These are phyloP conservation scores for Xylogone sp. DNA, from an alignment of 2,329 filamentous ascomycete genomes.

Conservation along the genomic window DNA sequence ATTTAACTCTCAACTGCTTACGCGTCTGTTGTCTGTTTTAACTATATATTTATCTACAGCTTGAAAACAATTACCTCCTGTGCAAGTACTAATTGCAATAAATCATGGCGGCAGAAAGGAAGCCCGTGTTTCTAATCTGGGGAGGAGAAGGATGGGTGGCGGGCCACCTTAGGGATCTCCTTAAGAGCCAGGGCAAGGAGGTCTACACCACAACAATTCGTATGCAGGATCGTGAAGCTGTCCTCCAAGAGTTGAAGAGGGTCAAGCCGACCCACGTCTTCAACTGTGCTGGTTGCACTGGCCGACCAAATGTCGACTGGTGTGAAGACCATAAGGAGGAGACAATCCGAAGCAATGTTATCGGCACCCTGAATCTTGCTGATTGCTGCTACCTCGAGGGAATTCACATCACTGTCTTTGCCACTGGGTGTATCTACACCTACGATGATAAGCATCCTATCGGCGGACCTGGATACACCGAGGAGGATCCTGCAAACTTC, in stretches of 20 bases:
- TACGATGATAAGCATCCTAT: constrained; percentile 59
- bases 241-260: constrained; percentile 51
- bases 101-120: constrained; percentile 20
- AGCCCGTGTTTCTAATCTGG: constrained; percentile 57
- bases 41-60: too few relatives aligned
- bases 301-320: constrained; percentile 67
- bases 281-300: constrained; percentile 63
- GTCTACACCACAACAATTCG: constrained; percentile 58
- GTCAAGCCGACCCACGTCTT: constrained; percentile 63
- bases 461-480: constrained; percentile 55
- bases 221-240: constrained; percentile 59
- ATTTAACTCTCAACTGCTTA: not conserved
- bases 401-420: constrained; percentile 63
- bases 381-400: constrained; percentile 55
- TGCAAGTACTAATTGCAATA: not conserved
- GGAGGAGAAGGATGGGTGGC: constrained; percentile 61
- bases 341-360: constrained; percentile 64
- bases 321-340: constrained; percentile 67
- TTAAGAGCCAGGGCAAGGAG: constrained; percentile 57
- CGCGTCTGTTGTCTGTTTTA: not conserved
- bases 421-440: constrained; percentile 65
- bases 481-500: constrained; percentile 63
- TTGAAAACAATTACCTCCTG: too few relatives aligned
- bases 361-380: constrained; percentile 60
- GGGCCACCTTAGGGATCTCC: constrained; percentile 54